A percentile compares a stretch with the other conserved stretches of the same genome.
Evolutionary conservation across 306 rosid species (phyloP).

Genomic region (Pyrus pyrifolia): DNA sequence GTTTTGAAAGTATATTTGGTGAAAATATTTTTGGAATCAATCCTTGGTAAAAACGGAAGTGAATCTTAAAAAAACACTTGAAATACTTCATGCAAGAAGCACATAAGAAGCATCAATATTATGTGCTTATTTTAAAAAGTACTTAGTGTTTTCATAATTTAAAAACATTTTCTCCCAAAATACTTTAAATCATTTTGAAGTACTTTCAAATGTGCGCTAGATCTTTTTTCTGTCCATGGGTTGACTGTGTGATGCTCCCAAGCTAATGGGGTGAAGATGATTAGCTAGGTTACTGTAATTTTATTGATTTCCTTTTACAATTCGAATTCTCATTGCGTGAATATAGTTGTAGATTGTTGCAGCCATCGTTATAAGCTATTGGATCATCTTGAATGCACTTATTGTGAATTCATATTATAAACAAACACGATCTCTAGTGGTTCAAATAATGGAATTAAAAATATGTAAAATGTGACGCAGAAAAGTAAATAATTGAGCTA

Average conservation of each 20-base stretch:
- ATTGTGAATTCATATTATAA: too few relatives aligned
- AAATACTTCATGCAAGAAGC: too few relatives aligned
- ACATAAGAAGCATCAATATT: too few relatives aligned
- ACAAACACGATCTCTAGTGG: neutral
- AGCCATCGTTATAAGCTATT: neutral
- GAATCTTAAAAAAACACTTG: too few relatives aligned
- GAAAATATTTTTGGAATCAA: too few relatives aligned
- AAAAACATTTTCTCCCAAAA: too few relatives aligned
- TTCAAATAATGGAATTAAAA: neutral
- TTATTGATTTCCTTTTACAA: neutral
- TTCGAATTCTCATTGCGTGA: neutral
- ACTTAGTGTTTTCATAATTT: too few relatives aligned
- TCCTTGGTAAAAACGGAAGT: too few relatives aligned
- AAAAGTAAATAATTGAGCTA: neutral
- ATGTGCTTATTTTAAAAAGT: too few relatives aligned
- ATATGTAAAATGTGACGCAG: neutral
- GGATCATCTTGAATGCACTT: neutral
- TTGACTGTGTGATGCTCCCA: neutral
- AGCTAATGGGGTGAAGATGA: neutral
- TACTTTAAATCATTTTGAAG: too few relatives aligned
- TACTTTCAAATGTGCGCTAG: too few relatives aligned
- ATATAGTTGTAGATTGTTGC: neutral
- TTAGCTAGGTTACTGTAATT: neutral
- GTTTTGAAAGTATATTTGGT: too few relatives aligned
- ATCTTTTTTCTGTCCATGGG: neutral